Evolutionary conservation across 2,329 filamentous ascomycete genomes (phyloP).

Genomic region (Colletotrichum incanum): DNA sequence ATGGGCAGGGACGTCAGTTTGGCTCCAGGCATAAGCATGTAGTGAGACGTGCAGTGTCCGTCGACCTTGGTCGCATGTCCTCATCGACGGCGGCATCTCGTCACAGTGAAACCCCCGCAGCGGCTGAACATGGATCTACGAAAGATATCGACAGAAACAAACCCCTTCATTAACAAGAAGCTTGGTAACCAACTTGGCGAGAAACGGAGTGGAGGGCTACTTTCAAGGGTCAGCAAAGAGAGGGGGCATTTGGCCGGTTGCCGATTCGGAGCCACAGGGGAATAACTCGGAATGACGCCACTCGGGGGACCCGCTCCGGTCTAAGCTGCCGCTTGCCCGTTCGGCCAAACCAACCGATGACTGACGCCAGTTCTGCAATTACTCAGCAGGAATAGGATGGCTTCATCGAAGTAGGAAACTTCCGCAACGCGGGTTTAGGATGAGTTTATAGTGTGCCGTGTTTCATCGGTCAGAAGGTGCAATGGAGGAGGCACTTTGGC

Average conservation of each 20-base stretch:
- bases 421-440: background rate
- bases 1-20: background rate
- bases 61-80: background rate
- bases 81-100: background rate
- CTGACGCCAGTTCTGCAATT: constrained; percentile 18
- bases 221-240: background rate
- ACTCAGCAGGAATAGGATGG: constrained; percentile 29
- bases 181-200: constrained; percentile 1
- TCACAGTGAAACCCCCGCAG: background rate
- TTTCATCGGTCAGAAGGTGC: background rate
- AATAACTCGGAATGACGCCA: constrained; percentile 38
- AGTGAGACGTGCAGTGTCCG: background rate
- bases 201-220: constrained; percentile 3
- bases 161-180: constrained; percentile 19
- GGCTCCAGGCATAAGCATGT: background rate
- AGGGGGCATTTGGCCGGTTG: background rate
- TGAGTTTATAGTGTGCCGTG: background rate
- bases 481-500: background rate
- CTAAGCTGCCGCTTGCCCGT: background rate
- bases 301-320: constrained; percentile 5
- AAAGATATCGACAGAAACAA: background rate
- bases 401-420: background rate
- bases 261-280: constrained; percentile 23
- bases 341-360: background rate
- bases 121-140: background rate